Base-by-base conservation (phyloP, 106 monocot genomes). In the Allium fistulosum region DNA sequence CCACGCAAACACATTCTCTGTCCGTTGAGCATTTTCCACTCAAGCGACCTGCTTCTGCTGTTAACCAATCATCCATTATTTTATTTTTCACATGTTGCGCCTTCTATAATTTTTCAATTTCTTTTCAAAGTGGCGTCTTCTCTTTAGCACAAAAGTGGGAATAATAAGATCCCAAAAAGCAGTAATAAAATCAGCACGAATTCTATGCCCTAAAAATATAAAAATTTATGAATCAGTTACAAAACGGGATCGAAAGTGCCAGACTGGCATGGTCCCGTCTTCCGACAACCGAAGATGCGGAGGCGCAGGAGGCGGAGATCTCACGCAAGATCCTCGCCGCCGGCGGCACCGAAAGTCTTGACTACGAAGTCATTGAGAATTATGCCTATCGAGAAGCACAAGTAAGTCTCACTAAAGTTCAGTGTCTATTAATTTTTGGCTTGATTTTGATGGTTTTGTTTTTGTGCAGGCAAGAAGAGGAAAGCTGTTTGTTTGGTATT, bases 301-400 rank as follows among this genome's bases (percentile, higher is more conserved):
- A 69, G 67, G 79, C 58, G 16, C 72, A 48, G 61, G 80, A 71
- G 71, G 88, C 55, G 67, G 80, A 75, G 64, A 49, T 75, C 67
- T 9, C 53, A 12, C 37, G 69, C 58, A 58, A 52, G 62, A 57
- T 63, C 58, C 58, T 62, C 62, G 71, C 66, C 58, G 59, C 69
- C 37, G 80, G 70, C 15, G 78, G 76, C 12, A 71, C 75, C 3
- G 96, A 96, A 82, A 96, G 96, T 72, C 86, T 96, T 15, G 96
- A 96, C 69, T 96, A 96, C 78, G 96, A 96, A 76, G 79, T 96
- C 13, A 79, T 96, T 53, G 96, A 96, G 86, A 96, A 96, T 63
- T 76, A 84, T 46, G 96, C 92, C 50, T 96, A 96, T 76, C 72
- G 81, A 76, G 92, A 92, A 73, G 80, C 80, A 62, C 96, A 96